Evolutionary conservation across 495 filamentous ascomycete species (phyloP).

Genomic region (Extremus antarcticus): DNA sequence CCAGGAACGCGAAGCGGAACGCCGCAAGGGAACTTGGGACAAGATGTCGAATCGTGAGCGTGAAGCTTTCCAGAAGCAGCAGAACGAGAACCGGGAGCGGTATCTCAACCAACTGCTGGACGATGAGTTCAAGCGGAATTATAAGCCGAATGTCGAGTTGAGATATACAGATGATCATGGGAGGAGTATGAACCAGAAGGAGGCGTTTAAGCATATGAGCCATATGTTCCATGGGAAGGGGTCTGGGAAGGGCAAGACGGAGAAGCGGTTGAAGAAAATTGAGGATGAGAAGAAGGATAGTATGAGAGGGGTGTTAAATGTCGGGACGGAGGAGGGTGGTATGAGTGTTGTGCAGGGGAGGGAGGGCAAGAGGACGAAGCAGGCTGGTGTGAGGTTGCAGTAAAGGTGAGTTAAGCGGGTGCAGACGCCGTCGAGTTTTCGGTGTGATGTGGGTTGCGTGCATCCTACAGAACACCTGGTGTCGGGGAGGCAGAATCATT

Average conservation of each 20-base stretch:
- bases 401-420: no score
- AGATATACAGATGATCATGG: constrained; percentile 85
- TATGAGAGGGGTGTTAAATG: constrained; percentile 70
- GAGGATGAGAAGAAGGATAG: constrained; percentile 84
- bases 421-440: no score
- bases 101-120: constrained; percentile 68
- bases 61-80: constrained; percentile 76
- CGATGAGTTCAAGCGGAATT: constrained; percentile 73
- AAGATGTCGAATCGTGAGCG: constrained; percentile 79
- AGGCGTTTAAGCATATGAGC: constrained; percentile 88
- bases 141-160: constrained; percentile 80
- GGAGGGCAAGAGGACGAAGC: constrained; percentile 67
- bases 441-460: no score
- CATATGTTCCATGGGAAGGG: constrained; percentile 99
- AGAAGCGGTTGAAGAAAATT: constrained; percentile 93
- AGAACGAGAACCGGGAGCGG: constrained; percentile 79
- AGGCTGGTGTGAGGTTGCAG: constrained; percentile 76
- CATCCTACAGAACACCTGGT: no score
- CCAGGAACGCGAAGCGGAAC: constrained; percentile 77
- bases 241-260: constrained; percentile 93
- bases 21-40: constrained; percentile 68
- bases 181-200: constrained; percentile 76
- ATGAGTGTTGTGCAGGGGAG: constrained; percentile 68
- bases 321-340: constrained; percentile 60
- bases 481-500: no score